Base-by-base conservation (phyloP, 495 filamentous ascomycete genomes). In the Geoglossum glabrum region DNA sequence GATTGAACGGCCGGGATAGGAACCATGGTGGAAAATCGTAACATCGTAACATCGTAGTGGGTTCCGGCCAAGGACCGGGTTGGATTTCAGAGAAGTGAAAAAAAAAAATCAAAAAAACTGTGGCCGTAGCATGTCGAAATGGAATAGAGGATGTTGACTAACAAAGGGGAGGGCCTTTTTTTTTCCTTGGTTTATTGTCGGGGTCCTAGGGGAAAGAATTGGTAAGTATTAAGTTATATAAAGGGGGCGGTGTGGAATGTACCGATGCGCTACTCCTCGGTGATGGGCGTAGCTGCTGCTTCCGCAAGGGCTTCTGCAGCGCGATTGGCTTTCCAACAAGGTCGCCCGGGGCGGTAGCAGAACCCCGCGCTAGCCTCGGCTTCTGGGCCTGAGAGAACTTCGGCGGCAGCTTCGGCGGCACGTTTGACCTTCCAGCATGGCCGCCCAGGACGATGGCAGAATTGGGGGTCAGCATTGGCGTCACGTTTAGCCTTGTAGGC, bases 61-160 rank as follows among this genome's bases (percentile, higher is more conserved):
- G 87, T 96, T 70, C 78, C 95, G 7, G 90, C 90, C 17, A 85
- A 89, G 25, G 93, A 94, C 66, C 70, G 95, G 15, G 80, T 96
- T 56, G 87, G 86, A 4, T 95, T 96, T 69, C 90, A 96, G 68
- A n/a, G n/a, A n/a, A n/a, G n/a, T n/a, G n/a, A n/a, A n/a, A n/a
- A n/a, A n/a, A n/a, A n/a, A n/a, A n/a, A n/a, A n/a, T n/a, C n/a
- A n/a, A n/a, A n/a, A n/a, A n/a, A n/a, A n/a, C n/a, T n/a, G n/a
- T n/a, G n/a, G n/a, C n/a, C n/a, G n/a, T n/a, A n/a, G n/a, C n/a
- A n/a, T n/a, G n/a, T n/a, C n/a, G n/a, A n/a, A n/a, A n/a, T n/a
- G n/a, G n/a, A n/a, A n/a, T n/a, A n/a, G n/a, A n/a, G n/a, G n/a
- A n/a, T n/a, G n/a, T n/a, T n/a, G n/a, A n/a, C n/a, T n/a, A n/a